phyloP scores from a whole-genome alignment of 768 basidiomycete species.

The Suillus lakei region DNA sequence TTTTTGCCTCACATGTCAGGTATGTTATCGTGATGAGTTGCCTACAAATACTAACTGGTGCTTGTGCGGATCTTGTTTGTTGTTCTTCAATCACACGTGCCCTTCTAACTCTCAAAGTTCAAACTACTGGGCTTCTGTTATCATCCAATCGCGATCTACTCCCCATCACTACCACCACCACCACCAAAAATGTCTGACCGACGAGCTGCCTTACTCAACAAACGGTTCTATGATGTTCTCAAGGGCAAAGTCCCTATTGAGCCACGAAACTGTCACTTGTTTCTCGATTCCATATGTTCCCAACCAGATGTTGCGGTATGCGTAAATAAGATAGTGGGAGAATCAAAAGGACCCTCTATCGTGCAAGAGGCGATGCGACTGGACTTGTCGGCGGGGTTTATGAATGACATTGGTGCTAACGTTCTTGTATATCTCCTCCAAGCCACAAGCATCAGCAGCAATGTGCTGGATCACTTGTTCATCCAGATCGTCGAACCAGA shows the following conservation, averaged over 20 bases:
- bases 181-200: neutral
- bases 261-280: slow-evolving; percentile 28
- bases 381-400: slow-evolving; percentile 37
- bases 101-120: neutral
- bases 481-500: slow-evolving; percentile 46
- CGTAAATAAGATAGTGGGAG: slow-evolving; percentile 38
- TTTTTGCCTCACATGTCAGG: neutral
- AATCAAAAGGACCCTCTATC: slow-evolving; percentile 36
- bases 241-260: slow-evolving; percentile 25
- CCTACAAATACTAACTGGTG: neutral
- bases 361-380: slow-evolving; percentile 43
- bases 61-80: slow-evolving; percentile 2
- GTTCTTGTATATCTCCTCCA: slow-evolving; percentile 43
- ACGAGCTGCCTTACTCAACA: slow-evolving; percentile 23
- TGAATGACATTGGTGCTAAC: slow-evolving; percentile 41
- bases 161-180: neutral
- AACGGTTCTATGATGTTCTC: slow-evolving; percentile 33
- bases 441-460: slow-evolving; percentile 43
- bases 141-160: neutral
- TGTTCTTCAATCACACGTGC: neutral
- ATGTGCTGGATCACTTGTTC: slow-evolving; percentile 41
- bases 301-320: slow-evolving; percentile 39
- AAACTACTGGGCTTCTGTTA: neutral
- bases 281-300: slow-evolving; percentile 48
- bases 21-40: neutral